Evolutionary conservation across 2,329 filamentous ascomycete species (phyloP), one percentile per base, ranked within the genome.

Genomic region (Fusarium nanum): DNA sequence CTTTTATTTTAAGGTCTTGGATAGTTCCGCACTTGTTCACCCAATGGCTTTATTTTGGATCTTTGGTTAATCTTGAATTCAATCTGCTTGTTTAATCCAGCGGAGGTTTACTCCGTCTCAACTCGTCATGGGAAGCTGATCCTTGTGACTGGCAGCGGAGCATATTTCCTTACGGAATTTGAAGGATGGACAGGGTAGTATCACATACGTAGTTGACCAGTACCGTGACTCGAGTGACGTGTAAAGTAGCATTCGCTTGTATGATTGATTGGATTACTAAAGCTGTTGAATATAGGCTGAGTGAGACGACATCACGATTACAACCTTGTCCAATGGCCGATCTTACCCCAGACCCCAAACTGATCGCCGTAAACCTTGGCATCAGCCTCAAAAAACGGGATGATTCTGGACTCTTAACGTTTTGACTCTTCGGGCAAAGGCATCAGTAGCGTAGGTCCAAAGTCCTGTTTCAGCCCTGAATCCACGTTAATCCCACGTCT

Each of bases 371-470:
- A 30, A 27, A 60, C 25, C 34, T 41, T 41, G 9, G 7, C 32
- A 25, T 8, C 16, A 13, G 46, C 34, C 34, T 37, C 34, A 59
- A 9, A 27, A 30, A 45, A 6, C 12, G 18, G 44, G 10, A 27
- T 46, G 18, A 25, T 28, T 13, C n/a, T 47, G 25, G 22, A 25
- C 18, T 13, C 10, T 34, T 34, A 20, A 27, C 32, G 11, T 5
- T n/a, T 52, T 16, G 41, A 27, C 20, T 25, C 16, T 41, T 41
- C 49, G n/a, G 7, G n/a, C 32, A 50, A 16, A 6, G 34, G 54
- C 8, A 73, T 10, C 25, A 74, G 41, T 2, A 74, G 44, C 0
- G 47, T 70, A 4, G 72, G 72, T 1, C 70, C 72, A 42, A 72
- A 74, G 47, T 74, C 70, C 18, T 74, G 72, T 6, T 55, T 22